phyloP scores from a whole-genome alignment of 805 yeast species.

The Candida stauntonica region DNA sequence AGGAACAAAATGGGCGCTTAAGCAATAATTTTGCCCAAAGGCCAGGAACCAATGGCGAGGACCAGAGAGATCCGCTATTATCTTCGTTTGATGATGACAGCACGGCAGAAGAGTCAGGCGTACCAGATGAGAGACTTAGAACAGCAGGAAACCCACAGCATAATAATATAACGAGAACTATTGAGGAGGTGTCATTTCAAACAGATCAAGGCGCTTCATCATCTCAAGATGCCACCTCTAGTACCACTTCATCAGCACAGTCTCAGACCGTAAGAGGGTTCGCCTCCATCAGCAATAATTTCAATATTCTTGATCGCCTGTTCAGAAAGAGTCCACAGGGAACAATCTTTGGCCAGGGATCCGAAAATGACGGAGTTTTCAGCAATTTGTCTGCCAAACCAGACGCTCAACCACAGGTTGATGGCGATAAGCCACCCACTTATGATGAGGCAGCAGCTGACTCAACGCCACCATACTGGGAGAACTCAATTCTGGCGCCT shows the following conservation, averaged over 20 bases:
- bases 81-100: slow-evolving; percentile 13
- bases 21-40: too few relatives aligned
- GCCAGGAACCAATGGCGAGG: too few relatives aligned
- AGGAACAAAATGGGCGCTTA: too few relatives aligned
- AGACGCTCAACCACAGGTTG: slow-evolving; percentile 34
- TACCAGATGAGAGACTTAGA: slow-evolving; percentile 8
- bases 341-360: slow-evolving; percentile 27
- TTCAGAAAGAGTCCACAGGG: slow-evolving; percentile 24
- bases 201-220: slow-evolving; percentile 6
- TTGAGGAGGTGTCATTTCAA: slow-evolving; percentile 6
- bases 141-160: slow-evolving; percentile 1
- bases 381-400: slow-evolving; percentile 91
- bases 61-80: slow-evolving; percentile 10
- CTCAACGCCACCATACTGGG: slow-evolving; percentile 96
- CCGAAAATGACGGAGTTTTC: slow-evolving; percentile 81
- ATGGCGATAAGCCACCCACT: slow-evolving; percentile 66
- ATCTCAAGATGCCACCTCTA: not conserved
- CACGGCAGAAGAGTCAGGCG: slow-evolving; percentile 2
- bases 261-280: slow-evolving; percentile 6
- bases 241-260: not conserved
- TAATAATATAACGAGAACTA: slow-evolving; percentile 6
- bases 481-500: slow-evolving; percentile 75
- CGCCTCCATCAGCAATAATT: slow-evolving; percentile 30
- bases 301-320: slow-evolving; percentile 36
- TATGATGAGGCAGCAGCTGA: slow-evolving; percentile 96